These are phyloP conservation scores for Tremellales sp. DNA, from an alignment of 1,284 basidiomycete genomes.

Conservation along the genomic window DNA sequence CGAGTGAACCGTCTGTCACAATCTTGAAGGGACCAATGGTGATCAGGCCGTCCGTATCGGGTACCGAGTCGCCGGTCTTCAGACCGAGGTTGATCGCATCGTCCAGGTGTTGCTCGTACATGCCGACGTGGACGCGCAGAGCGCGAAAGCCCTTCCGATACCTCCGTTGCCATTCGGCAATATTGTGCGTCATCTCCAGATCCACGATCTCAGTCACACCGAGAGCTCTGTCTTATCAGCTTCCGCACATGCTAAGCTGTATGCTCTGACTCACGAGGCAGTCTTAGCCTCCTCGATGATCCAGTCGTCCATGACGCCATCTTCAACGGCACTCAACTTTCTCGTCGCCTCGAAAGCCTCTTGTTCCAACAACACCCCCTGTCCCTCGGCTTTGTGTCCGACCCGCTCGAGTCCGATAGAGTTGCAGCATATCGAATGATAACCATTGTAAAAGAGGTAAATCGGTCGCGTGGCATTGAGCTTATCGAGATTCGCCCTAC, in stretches of 20 bases:
- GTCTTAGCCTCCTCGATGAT: constrained; percentile 22
- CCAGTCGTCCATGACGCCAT: constrained; percentile 22
- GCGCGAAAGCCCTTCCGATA: constrained; percentile 19
- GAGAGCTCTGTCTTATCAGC: constrained; percentile 6
- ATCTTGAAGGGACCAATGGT: constrained; percentile 39
- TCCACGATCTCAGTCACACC: constrained; percentile 43
- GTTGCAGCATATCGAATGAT: constrained; percentile 37
- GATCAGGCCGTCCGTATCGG: constrained; percentile 26
- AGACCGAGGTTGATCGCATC: constrained; percentile 24
- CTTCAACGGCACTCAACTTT: constrained; percentile 21
- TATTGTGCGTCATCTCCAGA: constrained; percentile 40
- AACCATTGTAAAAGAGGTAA: constrained; percentile 31
- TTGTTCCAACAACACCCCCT: constrained; percentile 28
- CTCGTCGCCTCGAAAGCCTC: constrained; percentile 26
- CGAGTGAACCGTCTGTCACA: constrained; percentile 25
- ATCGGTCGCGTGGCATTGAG: constrained; percentile 22
- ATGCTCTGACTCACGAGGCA: constrained; percentile 25
- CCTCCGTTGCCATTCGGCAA: constrained; percentile 24
- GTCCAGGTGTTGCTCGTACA: constrained; percentile 36
- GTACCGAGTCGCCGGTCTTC: constrained; percentile 27
- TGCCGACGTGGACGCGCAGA: constrained; percentile 35
- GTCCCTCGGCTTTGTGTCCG: constrained; percentile 14
- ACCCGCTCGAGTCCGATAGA: constrained; percentile 20
- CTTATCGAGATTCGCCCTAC: constrained; percentile 20
- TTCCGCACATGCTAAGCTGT: not conserved